A percentile compares a stretch with the other conserved stretches of the same genome.
These are phyloP conservation scores for Spirogloea muscicola DNA, from an alignment of 139 green algal genomes.

Conservation along the genomic window DNA sequence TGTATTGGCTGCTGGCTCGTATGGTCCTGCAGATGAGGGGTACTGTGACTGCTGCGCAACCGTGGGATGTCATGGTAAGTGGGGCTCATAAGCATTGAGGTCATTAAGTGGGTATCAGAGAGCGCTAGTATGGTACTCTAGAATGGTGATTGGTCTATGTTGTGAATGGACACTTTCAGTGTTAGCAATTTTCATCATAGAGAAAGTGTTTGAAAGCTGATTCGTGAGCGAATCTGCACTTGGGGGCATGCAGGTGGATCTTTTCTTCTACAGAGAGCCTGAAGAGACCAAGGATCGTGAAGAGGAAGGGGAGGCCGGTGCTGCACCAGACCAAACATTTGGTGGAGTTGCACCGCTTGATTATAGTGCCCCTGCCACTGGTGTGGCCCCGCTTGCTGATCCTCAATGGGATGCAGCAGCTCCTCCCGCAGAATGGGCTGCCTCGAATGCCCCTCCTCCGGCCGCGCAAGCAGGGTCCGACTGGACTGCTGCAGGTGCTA, in stretches of 20 bases:
- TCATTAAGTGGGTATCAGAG: no score
- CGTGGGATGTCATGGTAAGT: constrained; percentile 55
- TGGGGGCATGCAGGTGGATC: constrained; percentile 88
- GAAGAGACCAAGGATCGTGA: constrained; percentile 77
- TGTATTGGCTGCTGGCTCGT: constrained; percentile 94
- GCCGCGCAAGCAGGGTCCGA: constrained; percentile 17
- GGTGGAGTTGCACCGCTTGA: constrained; percentile 16
- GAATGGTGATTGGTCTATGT: no score
- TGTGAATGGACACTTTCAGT: no score
- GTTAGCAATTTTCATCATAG: no score
- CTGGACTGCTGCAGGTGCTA: constrained; percentile 39
- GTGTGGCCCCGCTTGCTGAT: constrained; percentile 27
- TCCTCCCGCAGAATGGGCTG: constrained; percentile 17
- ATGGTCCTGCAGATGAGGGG: constrained; percentile 98
- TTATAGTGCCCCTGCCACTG: neutral
- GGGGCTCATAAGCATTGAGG: no score
- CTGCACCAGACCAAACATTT: no score
- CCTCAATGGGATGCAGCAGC: constrained; percentile 34
- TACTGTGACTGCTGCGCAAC: constrained; percentile 62
- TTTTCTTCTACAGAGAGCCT: constrained; percentile 98
- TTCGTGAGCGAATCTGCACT: no score
- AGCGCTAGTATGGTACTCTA: no score
- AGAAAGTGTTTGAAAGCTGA: no score
- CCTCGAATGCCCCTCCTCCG: constrained; percentile 3
- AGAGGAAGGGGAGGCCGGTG: constrained; percentile 52